phyloP scores from a whole-genome alignment of 441 rosid species.

The Adansonia rubrostipa region DNA sequence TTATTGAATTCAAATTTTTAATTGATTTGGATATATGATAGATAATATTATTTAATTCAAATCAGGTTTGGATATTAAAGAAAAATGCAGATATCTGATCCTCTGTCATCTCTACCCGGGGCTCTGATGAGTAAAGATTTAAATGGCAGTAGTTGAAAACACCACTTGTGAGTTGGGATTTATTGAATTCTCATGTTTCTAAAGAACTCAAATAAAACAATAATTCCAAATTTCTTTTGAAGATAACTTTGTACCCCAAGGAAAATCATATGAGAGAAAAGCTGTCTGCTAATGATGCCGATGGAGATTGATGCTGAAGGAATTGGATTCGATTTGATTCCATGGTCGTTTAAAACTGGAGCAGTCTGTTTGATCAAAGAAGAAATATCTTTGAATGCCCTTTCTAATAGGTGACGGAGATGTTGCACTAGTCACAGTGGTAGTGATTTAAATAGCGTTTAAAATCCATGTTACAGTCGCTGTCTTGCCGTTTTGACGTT shows the following conservation, averaged over 20 bases:
- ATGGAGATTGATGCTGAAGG: conserved; percentile 98
- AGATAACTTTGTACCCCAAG: not conserved
- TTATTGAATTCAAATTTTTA: too few species aligned
- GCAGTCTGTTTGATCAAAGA: conserved; percentile 89
- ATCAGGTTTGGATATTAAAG: too few species aligned
- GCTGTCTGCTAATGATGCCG: not conserved
- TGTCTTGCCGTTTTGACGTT: too few species aligned
- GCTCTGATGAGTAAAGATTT: too few species aligned
- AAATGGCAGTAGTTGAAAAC: conserved; percentile 26
- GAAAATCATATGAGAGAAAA: not conserved
- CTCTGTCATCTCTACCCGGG: too few species aligned
- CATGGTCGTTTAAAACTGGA: conserved; percentile 71
- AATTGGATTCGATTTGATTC: conserved; percentile 84
- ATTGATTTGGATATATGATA: too few species aligned
- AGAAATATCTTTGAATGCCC: conserved; percentile 80
- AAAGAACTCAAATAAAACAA: conserved; percentile 14
- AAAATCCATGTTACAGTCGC: too few species aligned
- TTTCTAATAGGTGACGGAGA: conserved; percentile 90
- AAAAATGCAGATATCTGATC: too few species aligned
- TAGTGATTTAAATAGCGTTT: not conserved
- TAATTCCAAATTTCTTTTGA: not conserved
- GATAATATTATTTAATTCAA: too few species aligned
- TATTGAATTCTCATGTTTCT: conserved; percentile 22
- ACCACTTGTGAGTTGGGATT: conserved; percentile 39
- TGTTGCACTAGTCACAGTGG: conserved; percentile 93